These are phyloP conservation scores for Pistacia atlantica DNA, from an alignment of 345 rosid species.

Conservation along the genomic window DNA sequence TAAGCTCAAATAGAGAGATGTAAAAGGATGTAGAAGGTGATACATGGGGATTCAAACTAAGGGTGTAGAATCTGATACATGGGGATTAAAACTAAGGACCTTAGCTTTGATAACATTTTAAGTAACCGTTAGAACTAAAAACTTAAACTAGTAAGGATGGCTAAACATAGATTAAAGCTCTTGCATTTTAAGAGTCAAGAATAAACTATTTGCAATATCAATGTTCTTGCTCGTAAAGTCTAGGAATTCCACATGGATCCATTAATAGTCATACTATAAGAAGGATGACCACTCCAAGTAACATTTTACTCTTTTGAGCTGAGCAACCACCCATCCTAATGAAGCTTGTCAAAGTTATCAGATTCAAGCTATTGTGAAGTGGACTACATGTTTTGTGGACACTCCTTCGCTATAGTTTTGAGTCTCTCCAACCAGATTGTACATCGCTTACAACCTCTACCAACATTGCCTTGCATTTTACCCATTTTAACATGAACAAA, in stretches of 20 bases:
- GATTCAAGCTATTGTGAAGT: not conserved
- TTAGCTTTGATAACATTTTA: too few species aligned
- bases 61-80: too few species aligned
- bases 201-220: not conserved
- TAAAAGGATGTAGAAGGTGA: too few species aligned
- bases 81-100: not conserved
- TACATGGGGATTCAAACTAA: too few species aligned
- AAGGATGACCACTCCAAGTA: not conserved
- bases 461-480: not conserved
- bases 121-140: too few species aligned
- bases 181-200: not conserved
- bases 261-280: too few species aligned
- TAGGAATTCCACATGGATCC: not conserved
- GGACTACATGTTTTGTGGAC: too few species aligned
- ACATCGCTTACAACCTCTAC: not conserved
- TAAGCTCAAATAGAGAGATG: too few species aligned
- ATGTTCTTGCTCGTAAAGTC: not conserved
- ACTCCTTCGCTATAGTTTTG: too few species aligned
- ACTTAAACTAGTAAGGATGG: too few species aligned
- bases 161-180: too few species aligned
- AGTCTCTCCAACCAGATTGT: not conserved
- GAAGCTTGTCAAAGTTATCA: not conserved
- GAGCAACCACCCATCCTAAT: not conserved
- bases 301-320: not conserved
- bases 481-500: not conserved